These are phyloP conservation scores for Elsinoe fawcettii DNA, from an alignment of 2,329 filamentous ascomycete genomes.

Conservation along the genomic window DNA sequence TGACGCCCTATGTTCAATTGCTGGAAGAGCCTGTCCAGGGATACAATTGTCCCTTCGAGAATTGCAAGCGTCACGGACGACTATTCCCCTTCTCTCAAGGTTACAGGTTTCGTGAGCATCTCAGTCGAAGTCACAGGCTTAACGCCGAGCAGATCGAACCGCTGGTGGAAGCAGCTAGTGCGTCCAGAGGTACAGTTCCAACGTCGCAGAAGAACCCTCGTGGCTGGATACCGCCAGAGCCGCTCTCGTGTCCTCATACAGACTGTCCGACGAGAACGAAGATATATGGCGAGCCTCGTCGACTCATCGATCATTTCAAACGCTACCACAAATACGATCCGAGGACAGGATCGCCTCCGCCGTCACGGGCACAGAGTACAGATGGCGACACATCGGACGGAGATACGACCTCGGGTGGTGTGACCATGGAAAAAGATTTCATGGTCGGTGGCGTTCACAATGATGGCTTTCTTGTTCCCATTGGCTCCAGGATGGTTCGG, in stretches of 20 bases:
- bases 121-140: constrained; percentile 26
- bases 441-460: constrained; percentile 57
- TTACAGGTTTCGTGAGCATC: constrained; percentile 29
- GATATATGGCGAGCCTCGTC: constrained; percentile 28
- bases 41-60: constrained; percentile 23
- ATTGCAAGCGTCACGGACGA: constrained; percentile 24
- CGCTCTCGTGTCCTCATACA: constrained; percentile 31
- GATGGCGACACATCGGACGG: not conserved
- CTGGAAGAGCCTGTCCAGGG: not conserved
- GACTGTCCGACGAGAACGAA: constrained; percentile 32
- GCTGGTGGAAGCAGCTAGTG: not conserved
- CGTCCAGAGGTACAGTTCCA: not conserved
- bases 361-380: not conserved
- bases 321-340: constrained; percentile 38
- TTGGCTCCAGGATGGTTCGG: constrained; percentile 5
- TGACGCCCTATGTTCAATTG: not conserved
- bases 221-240: constrained; percentile 17
- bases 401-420: not conserved
- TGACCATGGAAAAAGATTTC: constrained; percentile 40
- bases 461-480: constrained; percentile 53
- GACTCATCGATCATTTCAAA: constrained; percentile 39
- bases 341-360: constrained; percentile 20
- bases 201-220: constrained; percentile 10
- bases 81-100: constrained; percentile 20
- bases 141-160: constrained; percentile 15